Base-by-base conservation (phyloP, 306 rosid species). In the Notholithocarpus densiflorus region DNA sequence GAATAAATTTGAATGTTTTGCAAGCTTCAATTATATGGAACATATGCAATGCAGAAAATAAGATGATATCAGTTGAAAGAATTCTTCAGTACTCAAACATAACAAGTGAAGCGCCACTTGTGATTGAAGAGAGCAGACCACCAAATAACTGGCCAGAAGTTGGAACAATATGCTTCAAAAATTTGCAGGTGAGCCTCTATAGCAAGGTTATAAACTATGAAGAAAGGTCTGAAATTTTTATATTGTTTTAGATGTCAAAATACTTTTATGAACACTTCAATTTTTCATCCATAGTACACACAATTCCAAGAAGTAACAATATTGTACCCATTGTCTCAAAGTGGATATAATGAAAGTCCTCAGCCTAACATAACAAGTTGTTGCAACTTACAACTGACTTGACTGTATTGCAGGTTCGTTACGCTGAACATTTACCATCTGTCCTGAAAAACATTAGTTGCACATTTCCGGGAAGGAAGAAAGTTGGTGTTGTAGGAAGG, bases 61-160 rank as follows among this genome's bases (percentile, higher is more conserved):
- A 91, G 83, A 95, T 95, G 92, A 95, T 95, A 77, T 95, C 98
- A 65, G 98, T 92, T 81, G 98, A 95, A 82, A 95, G 98, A 83
- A 82, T 95, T 65, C 87, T 92, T 72, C 98, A 95, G 73, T 95
- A 92, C 85, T 86, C 92, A 69, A 86, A 88, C 8, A 73, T 95
- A 78, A 52, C 80, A 53, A 92, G 97, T 84, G 98, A 95, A 82
- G 93, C 98, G n/a, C 93, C 97, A 56, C 90, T 90, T 74, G 82
- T 91, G 71, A 87, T 92, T 56, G 91, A 92, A 85, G 89, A 89
- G 24, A 34, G 64, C 75, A 86, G 89, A 52, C 98, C 97, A 53
- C 97, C 97, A 70, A 85, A 71, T 78, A 86, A 89, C 79, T 95
- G 98, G 98, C 98, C 98, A 10, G 89, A 91, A 66, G 85, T 73